A percentile compares a stretch with the other conserved stretches of the same genome.
phyloP scores from a whole-genome alignment of 179 eudicot species.

The Heliamphora ciliata region DNA sequence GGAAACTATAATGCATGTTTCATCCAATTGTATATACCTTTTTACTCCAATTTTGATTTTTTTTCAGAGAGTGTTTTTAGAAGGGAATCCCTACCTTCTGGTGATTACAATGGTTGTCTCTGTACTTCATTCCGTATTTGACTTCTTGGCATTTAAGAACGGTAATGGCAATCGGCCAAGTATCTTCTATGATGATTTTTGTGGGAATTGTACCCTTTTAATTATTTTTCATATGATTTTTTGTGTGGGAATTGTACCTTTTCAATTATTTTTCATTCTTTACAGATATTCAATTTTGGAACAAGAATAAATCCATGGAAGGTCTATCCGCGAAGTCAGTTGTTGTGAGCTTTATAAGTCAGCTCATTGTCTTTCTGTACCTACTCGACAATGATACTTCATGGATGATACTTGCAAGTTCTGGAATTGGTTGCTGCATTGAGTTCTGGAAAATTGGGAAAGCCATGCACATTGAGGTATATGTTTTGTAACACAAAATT shows the following conservation, averaged over 20 bases:
- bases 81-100: slow-evolving; percentile 89
- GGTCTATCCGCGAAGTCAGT: slow-evolving; percentile 94
- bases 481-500: slow-evolving; percentile 6
- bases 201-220: background rate
- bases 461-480: slow-evolving; percentile 98
- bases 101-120: slow-evolving; percentile 90
- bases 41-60: slow-evolving; percentile 7
- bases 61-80: slow-evolving; percentile 88
- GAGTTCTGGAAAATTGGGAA: slow-evolving; percentile 99
- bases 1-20: background rate
- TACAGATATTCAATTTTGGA: slow-evolving; percentile 97
- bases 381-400: slow-evolving; percentile 94
- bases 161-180: slow-evolving; percentile 35
- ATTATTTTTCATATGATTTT: too few relatives aligned
- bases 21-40: background rate
- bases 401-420: slow-evolving; percentile 95
- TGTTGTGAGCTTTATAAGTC: slow-evolving; percentile 77
- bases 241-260: background rate
- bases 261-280: background rate
- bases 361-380: slow-evolving; percentile 86
- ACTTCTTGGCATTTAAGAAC: slow-evolving; percentile 95
- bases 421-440: slow-evolving; percentile 92
- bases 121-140: slow-evolving; percentile 75
- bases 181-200: background rate
- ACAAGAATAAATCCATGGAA: slow-evolving; percentile 98